Evolutionary conservation across 805 yeast genomes (phyloP), one percentile per base, ranked within the genome.

Genomic region (Candida cerambycidarum): DNA sequence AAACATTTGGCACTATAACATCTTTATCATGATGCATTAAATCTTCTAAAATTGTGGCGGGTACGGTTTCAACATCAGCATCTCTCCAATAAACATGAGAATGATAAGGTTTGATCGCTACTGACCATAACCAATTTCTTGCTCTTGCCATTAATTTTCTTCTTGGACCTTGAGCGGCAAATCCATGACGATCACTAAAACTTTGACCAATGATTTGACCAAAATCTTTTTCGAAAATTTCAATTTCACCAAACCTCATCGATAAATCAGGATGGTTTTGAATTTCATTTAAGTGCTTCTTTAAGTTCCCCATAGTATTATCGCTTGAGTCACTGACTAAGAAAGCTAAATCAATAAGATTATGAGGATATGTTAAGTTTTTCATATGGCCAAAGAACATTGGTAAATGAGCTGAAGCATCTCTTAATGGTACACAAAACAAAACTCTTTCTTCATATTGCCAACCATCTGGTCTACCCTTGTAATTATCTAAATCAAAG

Each of bases 31-130:
- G 96, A 55, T 80, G 85, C 97, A 92, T 92, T 54, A 90, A 70
- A 64, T 90, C 97, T 63, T 90, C 96, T 48, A 90, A 63, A 47
- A 90, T 80, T 1, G 96, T 83, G 1, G 82, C 75, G 4, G 97
- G 95, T 23, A 85, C 80, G 0, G 90, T 82, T 61, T 90, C 96
- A n/a, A 92, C 96, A 63, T 92, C 98, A 10, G 93, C 96, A 68
- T 92, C 98, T 64, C 98, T 75, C 98, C 98, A 92, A 62, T 90
- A 89, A 6, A 92, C 97, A 85, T 90, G 89, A 6, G 95, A 82
- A 61, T 92, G 98, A 61, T 92, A 82, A 1, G 98, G 97, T 61
- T 82, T 83, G 38, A 92, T 63, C 1, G 96, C 95, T 5, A 85
- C 89, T 0, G 92, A 71, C 59, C 89, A 79, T 32, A 92, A 69